Conservation (phyloP, 2,329 filamentous ascomycete species). For the Alternaria gaisen region DNA sequence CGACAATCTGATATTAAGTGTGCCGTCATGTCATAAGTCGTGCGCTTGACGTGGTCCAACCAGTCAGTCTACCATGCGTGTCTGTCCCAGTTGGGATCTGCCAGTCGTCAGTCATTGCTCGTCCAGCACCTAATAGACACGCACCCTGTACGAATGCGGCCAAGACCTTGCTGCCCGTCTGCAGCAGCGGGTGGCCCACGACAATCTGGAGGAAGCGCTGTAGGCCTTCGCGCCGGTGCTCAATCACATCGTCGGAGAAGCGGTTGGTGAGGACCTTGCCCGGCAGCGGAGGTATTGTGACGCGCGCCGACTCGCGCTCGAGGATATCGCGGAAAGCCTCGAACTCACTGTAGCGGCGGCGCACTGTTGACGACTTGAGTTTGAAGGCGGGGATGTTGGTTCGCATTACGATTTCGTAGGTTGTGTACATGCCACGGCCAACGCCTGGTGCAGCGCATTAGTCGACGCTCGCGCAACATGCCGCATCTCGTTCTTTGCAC, state of each 20-base stretch:
- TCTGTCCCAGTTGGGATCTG: constrained; percentile 86
- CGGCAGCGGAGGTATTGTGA: constrained; percentile 93
- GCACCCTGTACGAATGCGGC: constrained; percentile 95
- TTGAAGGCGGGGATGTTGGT: constrained; percentile 99
- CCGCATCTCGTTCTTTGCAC: not conserved
- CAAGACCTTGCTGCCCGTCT: constrained; percentile 96
- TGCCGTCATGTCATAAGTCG: not conserved
- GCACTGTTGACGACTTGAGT: constrained; percentile 82
- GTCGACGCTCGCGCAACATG: not conserved
- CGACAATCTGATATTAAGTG: constrained; percentile 9
- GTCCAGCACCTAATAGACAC: constrained; percentile 15
- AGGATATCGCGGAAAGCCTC: constrained; percentile 99
- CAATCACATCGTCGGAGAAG: constrained; percentile 98
- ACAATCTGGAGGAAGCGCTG: constrained; percentile 98
- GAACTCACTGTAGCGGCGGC: constrained; percentile 95
- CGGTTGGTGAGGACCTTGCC: constrained; percentile 98
- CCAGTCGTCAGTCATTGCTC: constrained; percentile 22
- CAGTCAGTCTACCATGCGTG: constrained; percentile 46
- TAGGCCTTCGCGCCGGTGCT: constrained; percentile 87
- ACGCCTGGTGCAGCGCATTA: constrained; percentile 79
- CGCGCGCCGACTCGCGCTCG: constrained; percentile 90
- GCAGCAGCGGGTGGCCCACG: constrained; percentile 91
- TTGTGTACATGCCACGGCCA: constrained; percentile 96
- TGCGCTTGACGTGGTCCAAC: not conserved
- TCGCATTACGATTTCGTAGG: constrained; percentile 96